A percentile compares a stretch with the other conserved stretches of the same genome.
phyloP scores from a whole-genome alignment of 2,329 filamentous ascomycete genomes.

The Cladosporium halotolerans region DNA sequence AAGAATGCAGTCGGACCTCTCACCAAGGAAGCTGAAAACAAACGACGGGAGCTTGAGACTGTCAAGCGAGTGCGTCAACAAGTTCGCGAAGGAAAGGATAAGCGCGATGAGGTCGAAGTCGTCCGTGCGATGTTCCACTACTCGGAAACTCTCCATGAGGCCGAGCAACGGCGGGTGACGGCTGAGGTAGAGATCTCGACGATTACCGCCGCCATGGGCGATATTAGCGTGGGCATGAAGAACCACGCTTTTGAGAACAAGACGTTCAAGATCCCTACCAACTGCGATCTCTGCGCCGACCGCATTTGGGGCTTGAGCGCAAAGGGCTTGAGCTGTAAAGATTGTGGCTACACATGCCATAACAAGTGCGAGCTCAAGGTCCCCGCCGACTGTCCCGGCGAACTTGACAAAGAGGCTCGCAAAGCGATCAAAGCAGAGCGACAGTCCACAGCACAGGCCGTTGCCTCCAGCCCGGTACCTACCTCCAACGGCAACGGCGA shows the following conservation, averaged over 20 bases:
- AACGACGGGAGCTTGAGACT: constrained; percentile 75
- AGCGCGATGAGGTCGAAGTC: constrained; percentile 80
- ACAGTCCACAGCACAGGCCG: constrained; percentile 67
- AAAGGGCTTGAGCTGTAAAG: constrained; percentile 91
- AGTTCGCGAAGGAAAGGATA: constrained; percentile 76
- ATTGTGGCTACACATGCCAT: constrained; percentile 97
- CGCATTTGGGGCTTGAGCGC: constrained; percentile 95
- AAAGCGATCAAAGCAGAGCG: constrained; percentile 86
- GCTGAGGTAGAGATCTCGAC: constrained; percentile 91
- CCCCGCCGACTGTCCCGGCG: constrained; percentile 88
- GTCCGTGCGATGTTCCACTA: constrained; percentile 76
- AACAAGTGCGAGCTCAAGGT: constrained; percentile 99
- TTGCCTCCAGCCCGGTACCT: constrained; percentile 19
- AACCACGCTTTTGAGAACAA: constrained; percentile 99
- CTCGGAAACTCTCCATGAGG: constrained; percentile 77
- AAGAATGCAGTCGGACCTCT: constrained; percentile 77
- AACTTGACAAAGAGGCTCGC: constrained; percentile 87
- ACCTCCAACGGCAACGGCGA: constrained; percentile 22
- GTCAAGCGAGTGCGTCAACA: constrained; percentile 67
- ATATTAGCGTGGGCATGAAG: constrained; percentile 84
- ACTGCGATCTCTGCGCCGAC: constrained; percentile 94
- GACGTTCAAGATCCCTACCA: constrained; percentile 98
- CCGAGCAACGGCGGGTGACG: constrained; percentile 76
- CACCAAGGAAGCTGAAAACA: constrained; percentile 76
- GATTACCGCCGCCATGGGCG: constrained; percentile 84